A percentile compares a stretch with the other conserved stretches of the same genome.
Conservation (phyloP, 768 basidiomycete genomes). For the Lanmaoa pseudosensibilis region DNA sequence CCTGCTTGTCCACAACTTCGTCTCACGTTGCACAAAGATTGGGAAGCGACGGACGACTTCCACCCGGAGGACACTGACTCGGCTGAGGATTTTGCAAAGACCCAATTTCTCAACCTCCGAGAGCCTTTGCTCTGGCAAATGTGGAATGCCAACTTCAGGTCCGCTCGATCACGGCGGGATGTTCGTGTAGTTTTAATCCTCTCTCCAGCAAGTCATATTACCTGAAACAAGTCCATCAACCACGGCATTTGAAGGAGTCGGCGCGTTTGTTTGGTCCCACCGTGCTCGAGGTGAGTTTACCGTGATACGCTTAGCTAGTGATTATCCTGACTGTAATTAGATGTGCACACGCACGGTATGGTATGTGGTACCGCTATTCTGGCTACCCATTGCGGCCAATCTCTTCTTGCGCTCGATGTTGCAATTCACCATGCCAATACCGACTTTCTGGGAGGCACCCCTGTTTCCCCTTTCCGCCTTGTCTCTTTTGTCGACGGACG, state of each 20-base stretch:
- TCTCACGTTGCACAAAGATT: slow-evolving; percentile 51
- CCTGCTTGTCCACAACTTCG: not conserved
- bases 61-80: slow-evolving; percentile 88
- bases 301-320: not conserved
- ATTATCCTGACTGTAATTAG: slow-evolving; percentile 37
- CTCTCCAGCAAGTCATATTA: slow-evolving; percentile 85
- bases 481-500: slow-evolving; percentile 46
- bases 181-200: not conserved
- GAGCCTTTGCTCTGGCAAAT: slow-evolving; percentile 85
- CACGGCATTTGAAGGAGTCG: slow-evolving; percentile 78
- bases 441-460: slow-evolving; percentile 59
- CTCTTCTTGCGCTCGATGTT: slow-evolving; percentile 79
- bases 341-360: slow-evolving; percentile 83
- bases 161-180: slow-evolving; percentile 16
- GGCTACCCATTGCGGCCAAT: slow-evolving; percentile 84
- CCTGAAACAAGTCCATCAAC: slow-evolving; percentile 94
- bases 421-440: slow-evolving; percentile 75
- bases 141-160: slow-evolving; percentile 85
- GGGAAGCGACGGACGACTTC: slow-evolving; percentile 88
- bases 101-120: slow-evolving; percentile 87
- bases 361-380: slow-evolving; percentile 91
- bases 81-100: slow-evolving; percentile 79
- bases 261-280: slow-evolving; percentile 85
- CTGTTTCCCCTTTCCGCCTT: slow-evolving; percentile 52
- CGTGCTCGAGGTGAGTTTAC: slow-evolving; percentile 67